Base-by-base conservation (phyloP, 2,329 filamentous ascomycete species). In the Alternaria solani region DNA sequence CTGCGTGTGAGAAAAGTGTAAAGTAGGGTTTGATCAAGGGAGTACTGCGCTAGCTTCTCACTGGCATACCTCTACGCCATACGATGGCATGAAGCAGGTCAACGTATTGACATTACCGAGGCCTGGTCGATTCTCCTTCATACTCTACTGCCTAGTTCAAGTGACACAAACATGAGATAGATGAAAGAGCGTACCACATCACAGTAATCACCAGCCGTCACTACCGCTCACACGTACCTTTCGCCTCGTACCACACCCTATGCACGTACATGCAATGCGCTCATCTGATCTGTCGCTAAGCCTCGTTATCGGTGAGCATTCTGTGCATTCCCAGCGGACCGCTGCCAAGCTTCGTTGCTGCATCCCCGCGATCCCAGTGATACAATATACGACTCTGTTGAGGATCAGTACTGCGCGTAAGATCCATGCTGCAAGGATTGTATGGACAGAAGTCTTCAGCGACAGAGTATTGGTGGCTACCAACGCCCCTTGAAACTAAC, bases 281-380 rank as follows among this genome's bases (percentile, higher is more conserved):
- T 46, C 42, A 30, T 38, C 59, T 61, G 55, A 58, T 58, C 59
- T 44, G 38, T 57, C 34, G 23, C 18, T 42, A 28, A 30, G 26
- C 14, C 46, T n/a, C 30, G 4, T 61, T 7, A 66, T 67, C 66
- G 62, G 66, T 66, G 60, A 65, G 52, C 56, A 25, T 26, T 25
- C 57, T 42, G 51, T 48, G 54, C 61, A 62, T 62, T 46, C 46
- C 44, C 57, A 43, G 61, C 65, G 61, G 64, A 58, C 64, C 64
- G 63, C 55, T 26, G 36, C 53, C 46, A 49, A 8, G 36, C 46
- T 49, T 56, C 47, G 42, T 36, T n/a, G 23, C 51, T 30, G 59
- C 44, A 43, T 57, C 55, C 57, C 44, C 57, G 36, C 47, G 32
- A 58, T 61, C 47, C 57, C 47, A 48, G 25, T 34, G 55, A 58